Evolutionary conservation across 2,329 filamentous ascomycete genomes (phyloP).

Genomic region (Hypoxylon sp.): DNA sequence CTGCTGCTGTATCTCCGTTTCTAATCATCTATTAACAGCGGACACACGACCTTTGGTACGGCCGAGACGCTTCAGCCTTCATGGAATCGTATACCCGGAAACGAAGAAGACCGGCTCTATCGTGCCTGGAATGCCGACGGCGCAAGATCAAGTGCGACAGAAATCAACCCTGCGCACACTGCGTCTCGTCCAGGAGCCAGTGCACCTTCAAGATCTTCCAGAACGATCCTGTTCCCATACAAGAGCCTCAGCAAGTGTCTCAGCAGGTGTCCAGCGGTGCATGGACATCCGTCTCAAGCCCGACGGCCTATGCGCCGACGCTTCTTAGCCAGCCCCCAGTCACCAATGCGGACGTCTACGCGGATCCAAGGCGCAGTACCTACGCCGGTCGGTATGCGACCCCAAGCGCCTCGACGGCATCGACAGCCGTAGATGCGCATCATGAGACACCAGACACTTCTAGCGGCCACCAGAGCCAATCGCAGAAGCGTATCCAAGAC

Average conservation of each 20-base stretch:
- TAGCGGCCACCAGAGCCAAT: slow-evolving; percentile 4
- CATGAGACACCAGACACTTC: slow-evolving; percentile 7
- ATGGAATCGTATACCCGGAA: slow-evolving; percentile 39
- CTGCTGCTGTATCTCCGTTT: neutral
- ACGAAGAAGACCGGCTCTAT: slow-evolving; percentile 49
- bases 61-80: slow-evolving; percentile 11
- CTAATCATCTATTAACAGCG: neutral
- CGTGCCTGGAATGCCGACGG: slow-evolving; percentile 53
- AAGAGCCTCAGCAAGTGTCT: neutral
- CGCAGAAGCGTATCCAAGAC: slow-evolving; percentile 9
- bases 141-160: slow-evolving; percentile 57
- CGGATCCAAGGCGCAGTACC: neutral
- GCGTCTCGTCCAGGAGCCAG: slow-evolving; percentile 42
- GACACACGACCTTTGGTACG: slow-evolving; percentile 7
- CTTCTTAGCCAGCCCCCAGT: slow-evolving; percentile 9
- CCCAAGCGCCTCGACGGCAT: neutral
- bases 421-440: neutral
- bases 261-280: neutral
- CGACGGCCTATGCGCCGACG: slow-evolving; percentile 14
- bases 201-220: slow-evolving; percentile 45
- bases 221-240: slow-evolving; percentile 10
- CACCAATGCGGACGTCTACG: neutral
- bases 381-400: neutral
- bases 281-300: slow-evolving; percentile 12
- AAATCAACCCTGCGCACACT: slow-evolving; percentile 51